Evolutionary conservation across 495 filamentous ascomycete genomes (phyloP).

Genomic region (Trichocladium uniseriatum): DNA sequence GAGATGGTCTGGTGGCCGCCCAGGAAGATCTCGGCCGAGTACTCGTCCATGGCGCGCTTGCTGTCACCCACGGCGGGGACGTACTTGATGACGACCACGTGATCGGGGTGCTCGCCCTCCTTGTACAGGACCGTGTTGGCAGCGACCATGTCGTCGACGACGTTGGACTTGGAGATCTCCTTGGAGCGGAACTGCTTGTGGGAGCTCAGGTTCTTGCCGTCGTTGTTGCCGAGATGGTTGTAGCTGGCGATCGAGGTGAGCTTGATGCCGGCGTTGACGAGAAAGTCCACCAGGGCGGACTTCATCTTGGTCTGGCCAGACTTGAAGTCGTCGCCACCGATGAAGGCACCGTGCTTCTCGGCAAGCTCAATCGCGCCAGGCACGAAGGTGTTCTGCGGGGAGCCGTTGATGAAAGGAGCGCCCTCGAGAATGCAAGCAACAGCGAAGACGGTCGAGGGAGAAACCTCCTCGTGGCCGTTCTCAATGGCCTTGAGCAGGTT

Average conservation of each 20-base stretch:
- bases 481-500: constrained; percentile 85
- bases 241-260: constrained; percentile 98
- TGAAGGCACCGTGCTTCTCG: constrained; percentile 80
- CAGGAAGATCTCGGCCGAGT: constrained; percentile 99
- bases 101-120: constrained; percentile 78
- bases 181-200: constrained; percentile 98
- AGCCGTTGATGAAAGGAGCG: constrained; percentile 97
- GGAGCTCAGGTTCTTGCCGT: constrained; percentile 95
- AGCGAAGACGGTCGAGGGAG: constrained; percentile 92
- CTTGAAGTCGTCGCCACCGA: constrained; percentile 99
- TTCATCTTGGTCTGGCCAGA: constrained; percentile 99
- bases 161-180: constrained; percentile 98
- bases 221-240: constrained; percentile 99
- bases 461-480: constrained; percentile 73
- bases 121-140: constrained; percentile 87
- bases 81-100: constrained; percentile 94
- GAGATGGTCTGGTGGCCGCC: constrained; percentile 96
- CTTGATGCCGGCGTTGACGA: constrained; percentile 98
- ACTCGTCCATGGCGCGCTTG: constrained; percentile 97
- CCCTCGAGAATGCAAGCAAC: constrained; percentile 86
- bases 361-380: constrained; percentile 85
- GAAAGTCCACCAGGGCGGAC: constrained; percentile 93
- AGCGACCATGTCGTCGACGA: constrained; percentile 98
- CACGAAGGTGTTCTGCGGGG: constrained; percentile 97
- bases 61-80: constrained; percentile 98